Base-by-base conservation (phyloP, 2,329 filamentous ascomycete genomes). In the Aureobasidium sp. region DNA sequence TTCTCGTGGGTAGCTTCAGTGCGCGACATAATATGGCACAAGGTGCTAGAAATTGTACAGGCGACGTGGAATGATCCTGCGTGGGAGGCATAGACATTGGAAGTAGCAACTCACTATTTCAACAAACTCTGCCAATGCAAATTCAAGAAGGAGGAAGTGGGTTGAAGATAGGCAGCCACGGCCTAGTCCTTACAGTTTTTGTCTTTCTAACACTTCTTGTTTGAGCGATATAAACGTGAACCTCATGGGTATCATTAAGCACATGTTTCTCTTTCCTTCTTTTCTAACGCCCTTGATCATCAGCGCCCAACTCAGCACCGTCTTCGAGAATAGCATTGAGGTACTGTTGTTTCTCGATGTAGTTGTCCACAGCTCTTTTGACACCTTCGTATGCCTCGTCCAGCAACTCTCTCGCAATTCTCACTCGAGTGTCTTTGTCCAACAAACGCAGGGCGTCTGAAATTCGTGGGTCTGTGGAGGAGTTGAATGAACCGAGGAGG, bases 341-440 rank as follows among this genome's bases (percentile, higher is more conserved):
- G n/a, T 60, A 60, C 9, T 60, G 44, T 10, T 60, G 44, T 10
- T 60, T 60, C 46, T 60, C 44, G 17, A 60, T 51, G 36, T 60
- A 60, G 20, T 60, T 60, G 57, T 60, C 57, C 34, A 60, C 57
- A 23, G 57, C 57, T 26, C 57, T 50, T 36, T 60, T 60, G 9
- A 60, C 57, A 9, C 46, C 57, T 6, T 60, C 57, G 29, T 60
- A 60, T 13, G 57, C 57, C 36, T 60, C 57, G 6, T 39, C 36
- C 44, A 60, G n/a, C 36, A 60, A 23, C n/a, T 60, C 57, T 46
- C 46, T 50, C 5, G 57, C 57, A 41, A 60, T 60, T n/a, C 57
- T 39, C 7, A 50, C 44, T 23, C 57, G 46, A 5, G 57, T 60
- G 27, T 60, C 57, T 17, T 51, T 50, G 46, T 60, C 57, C 34